Conservation (phyloP, 1,139 yeast species). For the Lodderomyces theae region DNA sequence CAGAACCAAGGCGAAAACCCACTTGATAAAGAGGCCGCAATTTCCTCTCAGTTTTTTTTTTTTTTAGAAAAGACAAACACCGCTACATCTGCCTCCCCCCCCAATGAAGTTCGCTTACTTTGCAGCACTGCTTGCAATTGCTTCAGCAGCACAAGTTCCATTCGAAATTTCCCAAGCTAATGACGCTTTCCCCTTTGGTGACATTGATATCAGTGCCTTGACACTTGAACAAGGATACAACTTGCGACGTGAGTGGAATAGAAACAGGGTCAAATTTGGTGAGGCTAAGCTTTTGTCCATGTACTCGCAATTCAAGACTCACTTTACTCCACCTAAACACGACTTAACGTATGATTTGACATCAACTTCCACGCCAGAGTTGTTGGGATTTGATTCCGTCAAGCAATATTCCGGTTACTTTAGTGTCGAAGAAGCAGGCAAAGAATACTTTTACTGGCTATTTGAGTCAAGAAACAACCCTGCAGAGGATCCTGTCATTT, state of each 20-base stretch:
- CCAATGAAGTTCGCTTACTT: constrained; percentile 1
- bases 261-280: neutral
- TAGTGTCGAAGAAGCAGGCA: constrained; percentile 52
- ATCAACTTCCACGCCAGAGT: constrained; percentile 33
- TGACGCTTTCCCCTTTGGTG: neutral
- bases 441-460: constrained; percentile 85
- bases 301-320: neutral
- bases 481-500: constrained; percentile 72
- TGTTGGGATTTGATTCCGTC: constrained; percentile 65
- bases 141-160: constrained; percentile 4
- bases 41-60: too few species aligned
- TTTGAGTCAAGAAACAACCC: constrained; percentile 93
- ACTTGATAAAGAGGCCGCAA: too few species aligned
- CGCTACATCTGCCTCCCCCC: too few species aligned
- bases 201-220: neutral
- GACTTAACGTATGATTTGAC: constrained; percentile 2
- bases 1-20: too few species aligned
- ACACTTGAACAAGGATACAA: neutral
- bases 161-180: neutral
- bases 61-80: too few species aligned
- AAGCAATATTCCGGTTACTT: constrained; percentile 66
- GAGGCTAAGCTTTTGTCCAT: neutral
- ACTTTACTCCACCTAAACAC: neutral
- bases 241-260: constrained; percentile 2
- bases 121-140: constrained; percentile 2